A percentile compares a stretch with the other conserved stretches of the same genome.
phyloP scores from a whole-genome alignment of 495 filamentous ascomycete species.

The Extremus antarcticus region DNA sequence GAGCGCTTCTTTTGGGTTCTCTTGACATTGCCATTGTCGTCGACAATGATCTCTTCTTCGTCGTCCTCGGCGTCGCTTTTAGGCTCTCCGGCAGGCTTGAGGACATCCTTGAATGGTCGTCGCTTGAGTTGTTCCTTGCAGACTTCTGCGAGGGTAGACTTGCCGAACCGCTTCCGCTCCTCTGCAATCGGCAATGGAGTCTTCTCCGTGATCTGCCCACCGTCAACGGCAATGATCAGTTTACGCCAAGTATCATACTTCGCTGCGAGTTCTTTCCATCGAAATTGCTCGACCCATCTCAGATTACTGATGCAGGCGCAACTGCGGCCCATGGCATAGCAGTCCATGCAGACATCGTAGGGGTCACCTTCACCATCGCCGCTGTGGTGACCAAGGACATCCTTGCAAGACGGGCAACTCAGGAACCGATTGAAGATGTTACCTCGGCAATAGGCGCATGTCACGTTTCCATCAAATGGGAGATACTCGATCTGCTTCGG shows the following conservation, averaged over 20 bases:
- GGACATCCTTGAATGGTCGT: constrained; percentile 55
- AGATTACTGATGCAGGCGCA: constrained; percentile 76
- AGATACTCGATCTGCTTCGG: constrained; percentile 59
- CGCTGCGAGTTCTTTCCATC: constrained; percentile 64
- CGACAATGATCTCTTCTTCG: constrained; percentile 31
- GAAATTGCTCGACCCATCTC: constrained; percentile 86
- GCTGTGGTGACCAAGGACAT: constrained; percentile 33
- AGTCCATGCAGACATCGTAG: constrained; percentile 96
- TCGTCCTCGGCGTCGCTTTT: constrained; percentile 27
- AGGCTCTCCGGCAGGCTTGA: constrained; percentile 29
- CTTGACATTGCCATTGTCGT: constrained; percentile 33
- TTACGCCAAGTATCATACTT: constrained; percentile 74
- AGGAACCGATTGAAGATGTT: constrained; percentile 97
- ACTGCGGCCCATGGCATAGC: constrained; percentile 85
- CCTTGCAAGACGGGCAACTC: constrained; percentile 70
- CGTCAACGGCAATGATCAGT: constrained; percentile 58
- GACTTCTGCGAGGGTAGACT: constrained; percentile 73
- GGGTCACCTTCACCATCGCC: constrained; percentile 31
- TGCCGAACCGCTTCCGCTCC: constrained; percentile 49
- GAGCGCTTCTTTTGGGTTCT: constrained; percentile 40
- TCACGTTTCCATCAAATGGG: constrained; percentile 75
- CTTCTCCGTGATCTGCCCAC: constrained; percentile 42
- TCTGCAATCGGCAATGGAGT: constrained; percentile 55
- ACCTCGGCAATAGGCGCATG: constrained; percentile 88
- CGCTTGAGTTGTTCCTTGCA: constrained; percentile 74